Conservation (phyloP, 768 basidiomycete species). For the Crassisporium funariophilum region DNA sequence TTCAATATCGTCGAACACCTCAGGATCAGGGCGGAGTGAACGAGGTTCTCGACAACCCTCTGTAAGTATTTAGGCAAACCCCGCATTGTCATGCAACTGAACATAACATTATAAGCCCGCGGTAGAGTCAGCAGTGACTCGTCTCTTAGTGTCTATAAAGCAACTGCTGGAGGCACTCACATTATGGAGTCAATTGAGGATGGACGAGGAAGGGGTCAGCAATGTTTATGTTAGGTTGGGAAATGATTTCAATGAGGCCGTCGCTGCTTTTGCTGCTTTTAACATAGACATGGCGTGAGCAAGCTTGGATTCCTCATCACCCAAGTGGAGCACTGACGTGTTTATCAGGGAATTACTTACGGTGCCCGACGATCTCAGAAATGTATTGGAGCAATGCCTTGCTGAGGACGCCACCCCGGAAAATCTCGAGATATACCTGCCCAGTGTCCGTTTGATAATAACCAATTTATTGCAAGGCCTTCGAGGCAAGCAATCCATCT, state of each 20-base stretch:
- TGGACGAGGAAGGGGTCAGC: conserved; percentile 83
- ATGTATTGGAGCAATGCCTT: conserved; percentile 86
- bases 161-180: conserved; percentile 90
- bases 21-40: conserved; percentile 44
- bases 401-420: conserved; percentile 86
- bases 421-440: conserved; percentile 87
- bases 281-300: conserved; percentile 90
- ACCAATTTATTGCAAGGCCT: conserved; percentile 91
- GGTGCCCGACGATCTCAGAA: conserved; percentile 88
- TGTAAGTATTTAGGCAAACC: conserved; percentile 28
- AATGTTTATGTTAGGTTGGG: conserved; percentile 96
- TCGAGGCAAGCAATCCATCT: conserved; percentile 88
- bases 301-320: conserved; percentile 1
- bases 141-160: conserved; percentile 92
- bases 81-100: conserved; percentile 6
- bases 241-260: conserved; percentile 95
- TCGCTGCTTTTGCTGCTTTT: conserved; percentile 82
- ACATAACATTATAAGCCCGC: conserved; percentile 51
- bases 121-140: conserved; percentile 90
- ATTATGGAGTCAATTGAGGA: conserved; percentile 74
- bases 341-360: conserved; percentile 74
- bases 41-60: conserved; percentile 40
- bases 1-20: conserved; percentile 51
- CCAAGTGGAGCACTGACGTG: conserved; percentile 9
- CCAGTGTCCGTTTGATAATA: conserved; percentile 89